Percentiles rank a stretch among this genome's conserved stretches.
Evolutionary conservation across 306 rosid species (phyloP).

Genomic region (Biancaea sappan): DNA sequence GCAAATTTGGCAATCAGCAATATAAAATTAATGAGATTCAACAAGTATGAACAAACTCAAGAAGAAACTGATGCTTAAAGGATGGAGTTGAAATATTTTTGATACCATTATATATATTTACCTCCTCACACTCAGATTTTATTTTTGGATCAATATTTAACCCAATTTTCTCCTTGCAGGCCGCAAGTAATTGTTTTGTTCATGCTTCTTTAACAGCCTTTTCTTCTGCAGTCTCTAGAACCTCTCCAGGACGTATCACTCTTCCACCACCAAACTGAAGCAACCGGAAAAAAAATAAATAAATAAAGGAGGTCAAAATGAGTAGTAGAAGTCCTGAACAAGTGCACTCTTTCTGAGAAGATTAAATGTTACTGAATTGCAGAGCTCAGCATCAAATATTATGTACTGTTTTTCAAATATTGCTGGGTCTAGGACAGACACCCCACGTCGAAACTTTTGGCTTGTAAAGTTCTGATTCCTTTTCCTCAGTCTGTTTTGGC

Average conservation of each 20-base stretch:
- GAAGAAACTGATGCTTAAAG: no score
- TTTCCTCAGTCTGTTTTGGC: slow-evolving; percentile 40
- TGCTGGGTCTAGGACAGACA: no score
- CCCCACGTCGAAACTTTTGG: no score
- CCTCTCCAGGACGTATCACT: slow-evolving; percentile 68
- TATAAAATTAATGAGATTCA: no score
- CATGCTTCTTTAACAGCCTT: slow-evolving; percentile 70
- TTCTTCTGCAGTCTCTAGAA: slow-evolving; percentile 80
- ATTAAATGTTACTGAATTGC: neutral
- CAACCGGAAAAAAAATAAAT: neutral
- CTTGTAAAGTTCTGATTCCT: no score
- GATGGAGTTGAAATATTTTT: no score
- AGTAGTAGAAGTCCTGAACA: slow-evolving; percentile 5
- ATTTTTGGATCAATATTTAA: slow-evolving; percentile 63
- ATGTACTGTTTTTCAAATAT: slow-evolving; percentile 82
- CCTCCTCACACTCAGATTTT: slow-evolving; percentile 80
- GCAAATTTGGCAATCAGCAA: no score
- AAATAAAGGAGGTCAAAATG: neutral
- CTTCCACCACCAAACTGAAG: slow-evolving; percentile 88
- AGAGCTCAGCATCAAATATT: slow-evolving; percentile 15
- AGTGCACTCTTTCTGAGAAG: neutral
- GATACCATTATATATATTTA: slow-evolving; percentile 22
- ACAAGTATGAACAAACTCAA: no score
- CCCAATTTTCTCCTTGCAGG: no score
- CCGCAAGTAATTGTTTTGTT: slow-evolving; percentile 67